Conservation (phyloP, 2,329 filamentous ascomycete genomes). For the Ophidiomyces ophidiicola region DNA sequence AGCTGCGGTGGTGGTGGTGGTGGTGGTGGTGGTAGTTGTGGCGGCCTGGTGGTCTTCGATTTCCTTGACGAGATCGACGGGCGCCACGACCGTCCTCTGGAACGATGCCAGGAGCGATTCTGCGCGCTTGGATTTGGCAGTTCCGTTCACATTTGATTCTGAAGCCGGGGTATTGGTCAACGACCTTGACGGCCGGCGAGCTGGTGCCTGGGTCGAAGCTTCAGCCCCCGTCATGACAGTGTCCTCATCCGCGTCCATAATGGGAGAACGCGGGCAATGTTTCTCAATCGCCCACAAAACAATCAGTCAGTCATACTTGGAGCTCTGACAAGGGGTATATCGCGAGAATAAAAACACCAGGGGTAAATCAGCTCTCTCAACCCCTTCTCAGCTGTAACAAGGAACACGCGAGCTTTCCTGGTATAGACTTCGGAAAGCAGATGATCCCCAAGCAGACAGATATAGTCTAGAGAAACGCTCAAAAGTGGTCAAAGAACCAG, state of each 20-base stretch:
- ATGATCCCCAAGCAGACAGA: no score
- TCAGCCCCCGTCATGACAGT: conserved; percentile 29
- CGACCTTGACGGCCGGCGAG: conserved; percentile 14
- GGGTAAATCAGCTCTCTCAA: background rate
- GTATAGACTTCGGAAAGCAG: no score
- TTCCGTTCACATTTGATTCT: conserved; percentile 15
- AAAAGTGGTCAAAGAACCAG: background rate
- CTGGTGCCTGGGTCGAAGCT: conserved; percentile 16
- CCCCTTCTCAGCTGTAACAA: background rate
- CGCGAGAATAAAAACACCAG: background rate
- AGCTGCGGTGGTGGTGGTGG: background rate
- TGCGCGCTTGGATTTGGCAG: background rate
- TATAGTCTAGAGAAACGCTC: background rate
- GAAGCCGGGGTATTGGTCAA: conserved; percentile 1
- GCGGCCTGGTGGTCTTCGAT: conserved; percentile 12
- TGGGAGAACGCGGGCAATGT: conserved; percentile 2
- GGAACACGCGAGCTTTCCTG: background rate
- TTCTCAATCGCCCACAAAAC: background rate
- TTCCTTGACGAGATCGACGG: conserved; percentile 12
- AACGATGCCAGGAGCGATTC: conserved; percentile 14
- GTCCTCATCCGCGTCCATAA: conserved; percentile 27
- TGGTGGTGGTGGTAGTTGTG: no score
- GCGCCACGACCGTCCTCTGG: conserved; percentile 17
- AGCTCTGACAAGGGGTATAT: background rate
- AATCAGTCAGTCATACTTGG: conserved; percentile 7